phyloP scores from a whole-genome alignment of 768 basidiomycete genomes.

The Cubamyces sp. region DNA sequence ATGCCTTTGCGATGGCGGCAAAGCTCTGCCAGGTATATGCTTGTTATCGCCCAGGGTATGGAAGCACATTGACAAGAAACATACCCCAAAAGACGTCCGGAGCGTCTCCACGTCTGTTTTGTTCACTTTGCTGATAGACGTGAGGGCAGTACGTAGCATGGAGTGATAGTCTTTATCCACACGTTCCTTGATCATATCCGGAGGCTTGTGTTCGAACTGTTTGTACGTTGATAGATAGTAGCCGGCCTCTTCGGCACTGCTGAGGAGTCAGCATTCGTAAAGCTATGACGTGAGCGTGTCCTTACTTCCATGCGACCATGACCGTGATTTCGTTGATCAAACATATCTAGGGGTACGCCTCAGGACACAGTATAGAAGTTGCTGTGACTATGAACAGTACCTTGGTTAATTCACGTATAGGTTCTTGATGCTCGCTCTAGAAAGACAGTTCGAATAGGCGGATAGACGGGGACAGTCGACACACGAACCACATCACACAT shows the following conservation, averaged over 20 bases:
- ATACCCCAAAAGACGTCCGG: slow-evolving; percentile 87
- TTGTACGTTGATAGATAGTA: slow-evolving; percentile 92
- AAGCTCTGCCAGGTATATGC: slow-evolving; percentile 64
- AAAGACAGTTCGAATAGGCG: background rate
- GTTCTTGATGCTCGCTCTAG: slow-evolving; percentile 90
- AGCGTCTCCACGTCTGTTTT: slow-evolving; percentile 97
- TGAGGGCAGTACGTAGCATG: slow-evolving; percentile 79
- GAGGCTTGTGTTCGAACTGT: slow-evolving; percentile 91
- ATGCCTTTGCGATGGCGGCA: slow-evolving; percentile 74
- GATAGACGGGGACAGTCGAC: background rate
- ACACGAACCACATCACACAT: slow-evolving; percentile 86
- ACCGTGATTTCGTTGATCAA: slow-evolving; percentile 93
- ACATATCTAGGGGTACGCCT: slow-evolving; percentile 56
- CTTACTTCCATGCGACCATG: slow-evolving; percentile 90
- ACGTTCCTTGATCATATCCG: slow-evolving; percentile 93
- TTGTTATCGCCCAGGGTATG: slow-evolving; percentile 1
- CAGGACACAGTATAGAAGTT: background rate
- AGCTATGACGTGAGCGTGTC: slow-evolving; percentile 1
- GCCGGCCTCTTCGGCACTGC: slow-evolving; percentile 87
- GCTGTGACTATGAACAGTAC: slow-evolving; percentile 36
- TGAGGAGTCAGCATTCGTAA: background rate
- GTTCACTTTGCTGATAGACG: slow-evolving; percentile 91
- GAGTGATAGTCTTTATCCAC: slow-evolving; percentile 87
- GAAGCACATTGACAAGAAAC: slow-evolving; percentile 34
- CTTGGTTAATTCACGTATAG: slow-evolving; percentile 93